A percentile compares a stretch with the other conserved stretches of the same genome.
phyloP scores from a whole-genome alignment of 1,284 basidiomycete species.

The Austroboletus rostrupii region DNA sequence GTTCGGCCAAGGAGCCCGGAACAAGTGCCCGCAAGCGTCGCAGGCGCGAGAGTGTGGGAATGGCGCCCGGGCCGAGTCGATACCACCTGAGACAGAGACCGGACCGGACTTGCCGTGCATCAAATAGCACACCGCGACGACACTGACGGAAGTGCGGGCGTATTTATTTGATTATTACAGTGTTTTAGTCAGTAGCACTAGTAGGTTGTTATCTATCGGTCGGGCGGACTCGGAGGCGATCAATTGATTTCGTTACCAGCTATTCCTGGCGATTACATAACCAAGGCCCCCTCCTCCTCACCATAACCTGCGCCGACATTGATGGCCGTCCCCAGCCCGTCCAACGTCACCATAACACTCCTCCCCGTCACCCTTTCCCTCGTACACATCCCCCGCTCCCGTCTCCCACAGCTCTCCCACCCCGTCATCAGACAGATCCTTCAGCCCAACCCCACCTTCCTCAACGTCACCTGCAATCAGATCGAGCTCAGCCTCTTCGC shows the following conservation, averaged over 20 bases:
- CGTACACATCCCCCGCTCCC: slow-evolving; percentile 65
- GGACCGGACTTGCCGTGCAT: slow-evolving; percentile 12
- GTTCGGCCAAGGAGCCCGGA: slow-evolving; percentile 6
- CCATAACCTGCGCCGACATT: not conserved
- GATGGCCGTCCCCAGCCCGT: slow-evolving; percentile 25
- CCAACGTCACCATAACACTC: slow-evolving; percentile 58
- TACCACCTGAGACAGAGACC: slow-evolving; percentile 31
- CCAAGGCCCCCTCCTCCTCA: not conserved
- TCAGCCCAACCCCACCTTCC: slow-evolving; percentile 58
- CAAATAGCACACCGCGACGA: slow-evolving; percentile 4
- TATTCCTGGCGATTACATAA: slow-evolving; percentile 2
- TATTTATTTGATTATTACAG: slow-evolving; percentile 34
- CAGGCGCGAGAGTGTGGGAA: slow-evolving; percentile 1
- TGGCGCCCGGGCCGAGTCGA: slow-evolving; percentile 17
- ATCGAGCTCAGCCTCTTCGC: slow-evolving; percentile 72
- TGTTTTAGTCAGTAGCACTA: slow-evolving; percentile 10
- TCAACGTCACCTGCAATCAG: slow-evolving; percentile 73
- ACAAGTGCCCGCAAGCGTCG: slow-evolving; percentile 13
- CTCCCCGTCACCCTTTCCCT: slow-evolving; percentile 68
- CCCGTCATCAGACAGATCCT: slow-evolving; percentile 67
- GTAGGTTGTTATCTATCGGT: slow-evolving; percentile 1
- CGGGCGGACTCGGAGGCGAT: slow-evolving; percentile 3
- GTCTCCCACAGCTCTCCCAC: slow-evolving; percentile 55
- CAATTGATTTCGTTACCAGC: not conserved
- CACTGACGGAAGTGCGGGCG: not conserved